Conservation (phyloP, 305 asterid genomes). For the Fraxinus floribunda region DNA sequence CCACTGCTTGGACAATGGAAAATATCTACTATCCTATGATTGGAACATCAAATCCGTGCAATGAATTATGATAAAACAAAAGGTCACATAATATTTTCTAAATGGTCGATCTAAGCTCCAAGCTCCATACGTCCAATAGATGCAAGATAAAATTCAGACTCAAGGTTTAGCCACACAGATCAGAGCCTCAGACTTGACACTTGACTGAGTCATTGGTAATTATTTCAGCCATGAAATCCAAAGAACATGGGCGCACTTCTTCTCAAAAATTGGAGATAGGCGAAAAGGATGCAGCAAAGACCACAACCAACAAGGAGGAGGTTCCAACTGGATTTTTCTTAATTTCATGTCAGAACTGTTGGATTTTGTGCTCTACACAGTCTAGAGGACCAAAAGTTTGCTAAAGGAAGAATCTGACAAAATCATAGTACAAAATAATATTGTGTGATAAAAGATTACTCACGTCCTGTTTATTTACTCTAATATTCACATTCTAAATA, state of each 20-base stretch:
- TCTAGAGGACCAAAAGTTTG: slow-evolving; percentile 1
- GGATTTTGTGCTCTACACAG: not conserved
- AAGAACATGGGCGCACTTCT: not conserved
- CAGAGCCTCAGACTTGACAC: not conserved
- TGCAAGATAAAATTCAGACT: not conserved
- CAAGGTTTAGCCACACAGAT: not conserved
- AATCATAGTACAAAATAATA: not conserved
- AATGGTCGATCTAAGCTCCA: not conserved
- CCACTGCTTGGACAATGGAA: not conserved
- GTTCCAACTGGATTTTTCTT: not conserved
- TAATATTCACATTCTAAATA: not conserved
- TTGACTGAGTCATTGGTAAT: not conserved
- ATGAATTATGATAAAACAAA: not conserved
- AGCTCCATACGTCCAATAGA: not conserved
- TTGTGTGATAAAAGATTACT: not conserved
- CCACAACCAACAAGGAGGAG: not conserved
- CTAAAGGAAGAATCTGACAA: not conserved
- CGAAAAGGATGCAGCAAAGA: not conserved
- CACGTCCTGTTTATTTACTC: not conserved
- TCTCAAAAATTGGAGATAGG: not conserved
- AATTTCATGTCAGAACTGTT: not conserved
- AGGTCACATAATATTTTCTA: not conserved
- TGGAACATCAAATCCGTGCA: not conserved
- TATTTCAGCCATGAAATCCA: not conserved
- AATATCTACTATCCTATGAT: not conserved